Conservation (phyloP, 2,329 filamentous ascomycete genomes). For the Colletotrichum costaricense region DNA sequence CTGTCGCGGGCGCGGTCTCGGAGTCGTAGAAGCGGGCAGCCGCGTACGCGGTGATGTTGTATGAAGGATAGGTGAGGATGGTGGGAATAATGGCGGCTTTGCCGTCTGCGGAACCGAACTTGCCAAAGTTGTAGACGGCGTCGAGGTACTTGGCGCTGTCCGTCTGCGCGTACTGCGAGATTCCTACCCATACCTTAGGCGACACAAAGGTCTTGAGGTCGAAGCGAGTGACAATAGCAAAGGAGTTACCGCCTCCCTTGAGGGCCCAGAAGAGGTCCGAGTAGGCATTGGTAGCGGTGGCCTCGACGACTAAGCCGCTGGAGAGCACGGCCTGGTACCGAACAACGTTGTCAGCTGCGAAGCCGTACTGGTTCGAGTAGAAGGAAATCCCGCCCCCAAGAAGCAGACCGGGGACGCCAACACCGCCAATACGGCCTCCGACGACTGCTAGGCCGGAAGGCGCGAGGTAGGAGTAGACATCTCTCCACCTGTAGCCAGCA, state of each 20-base stretch:
- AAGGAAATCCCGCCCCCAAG: slow-evolving; percentile 48
- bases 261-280: slow-evolving; percentile 49
- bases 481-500: slow-evolving; percentile 44
- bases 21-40: slow-evolving; percentile 36
- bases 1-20: slow-evolving; percentile 11
- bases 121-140: slow-evolving; percentile 37
- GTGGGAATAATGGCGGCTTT: slow-evolving; percentile 38
- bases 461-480: slow-evolving; percentile 43
- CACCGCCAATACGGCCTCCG: slow-evolving; percentile 42
- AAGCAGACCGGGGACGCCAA: slow-evolving; percentile 44
- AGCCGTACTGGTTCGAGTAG: slow-evolving; percentile 43
- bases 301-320: slow-evolving; percentile 51
- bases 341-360: slow-evolving; percentile 42
- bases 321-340: slow-evolving; percentile 56
- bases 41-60: slow-evolving; percentile 33
- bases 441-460: slow-evolving; percentile 39
- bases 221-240: slow-evolving; percentile 49
- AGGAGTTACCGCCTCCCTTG: slow-evolving; percentile 49
- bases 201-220: slow-evolving; percentile 38
- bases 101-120: slow-evolving; percentile 26
- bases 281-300: slow-evolving; percentile 45
- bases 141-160: slow-evolving; percentile 33
- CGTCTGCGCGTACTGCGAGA: slow-evolving; percentile 24
- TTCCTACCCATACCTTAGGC: slow-evolving; percentile 29
- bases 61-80: slow-evolving; percentile 32